phyloP scores from a whole-genome alignment of 2,329 filamentous ascomycete species.

The Fusarium metavorans region DNA sequence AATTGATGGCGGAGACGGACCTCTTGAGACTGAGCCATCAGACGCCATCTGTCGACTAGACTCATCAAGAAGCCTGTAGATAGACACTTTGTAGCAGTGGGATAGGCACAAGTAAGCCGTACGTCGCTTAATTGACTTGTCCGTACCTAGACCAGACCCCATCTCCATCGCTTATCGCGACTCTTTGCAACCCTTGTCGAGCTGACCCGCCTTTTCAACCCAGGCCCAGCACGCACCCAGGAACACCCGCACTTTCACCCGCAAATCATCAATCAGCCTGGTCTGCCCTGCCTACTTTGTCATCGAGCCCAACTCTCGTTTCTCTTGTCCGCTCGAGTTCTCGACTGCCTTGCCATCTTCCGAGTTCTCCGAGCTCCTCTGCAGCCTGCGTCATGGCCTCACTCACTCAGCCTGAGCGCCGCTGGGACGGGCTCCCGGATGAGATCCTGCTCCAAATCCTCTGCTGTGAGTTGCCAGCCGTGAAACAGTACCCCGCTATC shows the following conservation, averaged over 20 bases:
- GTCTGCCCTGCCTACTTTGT: not conserved
- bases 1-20: not conserved
- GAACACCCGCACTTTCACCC: constrained; percentile 5
- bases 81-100: not conserved
- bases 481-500: constrained; percentile 37
- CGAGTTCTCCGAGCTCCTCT: not conserved
- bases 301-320: not conserved
- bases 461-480: constrained; percentile 61
- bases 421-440: constrained; percentile 67
- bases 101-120: not conserved
- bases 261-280: not conserved
- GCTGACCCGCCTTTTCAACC: not conserved
- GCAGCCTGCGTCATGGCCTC: constrained; percentile 43
- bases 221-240: not conserved
- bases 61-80: constrained; percentile 1
- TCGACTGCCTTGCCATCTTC: not conserved
- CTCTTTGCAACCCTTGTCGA: constrained; percentile 11
- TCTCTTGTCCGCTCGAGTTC: not conserved
- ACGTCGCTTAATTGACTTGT: constrained; percentile 17
- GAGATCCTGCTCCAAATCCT: constrained; percentile 74
- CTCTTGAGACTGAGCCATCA: not conserved
- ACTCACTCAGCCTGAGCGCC: constrained; percentile 27
- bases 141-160: not conserved
- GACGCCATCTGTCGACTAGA: constrained; percentile 2
- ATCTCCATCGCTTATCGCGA: constrained; percentile 30